These are phyloP conservation scores for Coemansia sp. DNA, from an alignment of 371 early-diverging fungal species.

Conservation along the genomic window DNA sequence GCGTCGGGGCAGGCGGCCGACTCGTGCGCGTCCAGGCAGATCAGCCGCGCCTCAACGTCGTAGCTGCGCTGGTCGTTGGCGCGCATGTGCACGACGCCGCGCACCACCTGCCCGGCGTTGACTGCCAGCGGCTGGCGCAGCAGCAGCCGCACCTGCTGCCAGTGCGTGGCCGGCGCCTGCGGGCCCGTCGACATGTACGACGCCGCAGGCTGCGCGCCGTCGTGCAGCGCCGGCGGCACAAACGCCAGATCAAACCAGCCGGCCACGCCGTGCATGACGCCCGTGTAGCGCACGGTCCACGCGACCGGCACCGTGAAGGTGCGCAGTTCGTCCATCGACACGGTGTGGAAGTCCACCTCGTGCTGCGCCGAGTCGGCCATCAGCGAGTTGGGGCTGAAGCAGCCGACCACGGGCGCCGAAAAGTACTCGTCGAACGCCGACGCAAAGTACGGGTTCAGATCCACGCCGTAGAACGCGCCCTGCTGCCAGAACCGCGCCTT, in stretches of 20 bases:
- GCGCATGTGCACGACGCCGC: conserved; percentile 81
- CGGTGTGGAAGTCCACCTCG: conserved; percentile 81
- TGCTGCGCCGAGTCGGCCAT: conserved; percentile 57
- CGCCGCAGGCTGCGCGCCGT: conserved; percentile 48
- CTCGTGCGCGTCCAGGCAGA: conserved; percentile 43
- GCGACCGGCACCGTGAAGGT: conserved; percentile 83
- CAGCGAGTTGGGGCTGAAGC: conserved; percentile 84
- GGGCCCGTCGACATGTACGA: conserved; percentile 79
- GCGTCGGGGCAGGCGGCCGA: conserved; percentile 23
- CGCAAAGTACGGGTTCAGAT: conserved; percentile 77
- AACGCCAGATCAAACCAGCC: conserved; percentile 96
- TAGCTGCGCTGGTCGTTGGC: conserved; percentile 93
- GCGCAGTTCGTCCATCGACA: conserved; percentile 70
- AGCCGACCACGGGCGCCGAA: conserved; percentile 87
- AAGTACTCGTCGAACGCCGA: conserved; percentile 53
- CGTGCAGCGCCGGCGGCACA: conserved; percentile 47
- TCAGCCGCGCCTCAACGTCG: conserved; percentile 71
- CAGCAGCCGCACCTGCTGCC: conserved; percentile 97
- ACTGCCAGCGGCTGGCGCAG: conserved; percentile 94
- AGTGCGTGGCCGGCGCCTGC: conserved; percentile 86
- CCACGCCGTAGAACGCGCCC: conserved; percentile 87
- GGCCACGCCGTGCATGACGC: conserved; percentile 91
- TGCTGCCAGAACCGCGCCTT: conserved; percentile 92
- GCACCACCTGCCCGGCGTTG: conserved; percentile 81
- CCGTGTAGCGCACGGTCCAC: conserved; percentile 85